Evolutionary conservation across 139 green algal genomes (phyloP).

Genomic region (Volvox africanus): DNA sequence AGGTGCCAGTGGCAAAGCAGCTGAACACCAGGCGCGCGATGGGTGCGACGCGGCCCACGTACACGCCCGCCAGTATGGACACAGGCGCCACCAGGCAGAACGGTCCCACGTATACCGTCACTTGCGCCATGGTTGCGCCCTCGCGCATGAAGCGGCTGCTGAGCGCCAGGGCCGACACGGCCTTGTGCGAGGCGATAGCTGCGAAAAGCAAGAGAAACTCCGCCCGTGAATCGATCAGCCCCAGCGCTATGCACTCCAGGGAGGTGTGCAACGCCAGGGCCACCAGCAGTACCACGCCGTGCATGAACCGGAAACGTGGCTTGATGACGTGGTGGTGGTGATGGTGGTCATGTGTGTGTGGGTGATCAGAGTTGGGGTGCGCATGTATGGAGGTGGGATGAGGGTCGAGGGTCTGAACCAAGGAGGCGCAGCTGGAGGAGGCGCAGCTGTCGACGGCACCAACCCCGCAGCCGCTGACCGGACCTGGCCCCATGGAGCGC

Average conservation of each 20-base stretch:
- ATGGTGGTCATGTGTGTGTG: neutral
- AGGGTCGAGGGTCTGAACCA: neutral
- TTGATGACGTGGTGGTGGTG: conserved; percentile 19
- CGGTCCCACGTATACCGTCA: conserved; percentile 58
- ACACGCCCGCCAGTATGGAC: conserved; percentile 52
- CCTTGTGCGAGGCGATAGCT: conserved; percentile 67
- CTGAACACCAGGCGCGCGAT: conserved; percentile 57
- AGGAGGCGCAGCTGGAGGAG: conserved; percentile 10
- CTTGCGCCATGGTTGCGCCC: conserved; percentile 57
- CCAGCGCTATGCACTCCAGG: conserved; percentile 66
- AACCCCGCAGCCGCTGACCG: neutral
- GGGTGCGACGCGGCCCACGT: conserved; percentile 50
- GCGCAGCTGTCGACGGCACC: neutral
- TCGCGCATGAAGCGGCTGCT: conserved; percentile 62
- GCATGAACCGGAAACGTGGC: conserved; percentile 48
- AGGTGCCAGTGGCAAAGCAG: conserved; percentile 69
- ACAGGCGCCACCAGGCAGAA: conserved; percentile 61
- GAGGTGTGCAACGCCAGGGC: conserved; percentile 65
- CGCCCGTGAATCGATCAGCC: conserved; percentile 41
- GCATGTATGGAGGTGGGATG: neutral
- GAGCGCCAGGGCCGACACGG: conserved; percentile 62
- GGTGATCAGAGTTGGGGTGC: neutral
- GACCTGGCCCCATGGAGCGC: neutral
- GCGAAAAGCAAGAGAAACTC: conserved; percentile 39
- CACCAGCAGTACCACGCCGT: conserved; percentile 58